Evolutionary conservation across 2,329 filamentous ascomycete genomes (phyloP).

Genomic region (Diplodia sapinea): DNA sequence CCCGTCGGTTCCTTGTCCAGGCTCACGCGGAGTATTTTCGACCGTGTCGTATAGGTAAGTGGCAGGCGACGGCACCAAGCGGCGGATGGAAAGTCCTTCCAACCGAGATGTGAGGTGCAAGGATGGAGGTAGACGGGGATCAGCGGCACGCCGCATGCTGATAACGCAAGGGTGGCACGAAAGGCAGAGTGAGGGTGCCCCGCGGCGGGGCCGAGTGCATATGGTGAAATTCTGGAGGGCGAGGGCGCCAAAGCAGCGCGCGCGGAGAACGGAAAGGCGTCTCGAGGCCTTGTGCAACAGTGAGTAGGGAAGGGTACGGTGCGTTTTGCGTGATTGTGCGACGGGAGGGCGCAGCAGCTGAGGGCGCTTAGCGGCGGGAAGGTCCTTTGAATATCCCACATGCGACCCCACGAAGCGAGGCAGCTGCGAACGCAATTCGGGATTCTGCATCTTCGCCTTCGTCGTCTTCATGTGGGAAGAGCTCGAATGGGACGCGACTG

Average conservation of each 20-base stretch:
- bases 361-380: conserved; percentile 22
- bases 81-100: neutral
- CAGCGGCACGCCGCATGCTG: neutral
- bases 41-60: neutral
- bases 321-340: conserved; percentile 21
- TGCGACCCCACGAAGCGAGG: neutral
- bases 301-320: neutral
- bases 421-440: neutral
- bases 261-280: conserved; percentile 23
- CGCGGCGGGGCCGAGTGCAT: conserved; percentile 8
- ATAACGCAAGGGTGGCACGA: conserved; percentile 23
- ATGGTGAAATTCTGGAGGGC: neutral
- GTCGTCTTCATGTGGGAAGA: neutral
- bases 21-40: conserved; percentile 13
- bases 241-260: neutral
- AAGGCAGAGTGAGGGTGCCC: neutral
- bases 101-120: neutral
- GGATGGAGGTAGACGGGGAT: neutral
- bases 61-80: neutral
- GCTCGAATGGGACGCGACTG: neutral
- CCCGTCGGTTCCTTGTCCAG: neutral
- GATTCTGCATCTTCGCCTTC: conserved; percentile 4
- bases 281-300: neutral
- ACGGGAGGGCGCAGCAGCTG: conserved; percentile 17
- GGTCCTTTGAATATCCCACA: neutral